Conservation (phyloP, 1,284 basidiomycete genomes). For the Kwoniella shivajii region DNA sequence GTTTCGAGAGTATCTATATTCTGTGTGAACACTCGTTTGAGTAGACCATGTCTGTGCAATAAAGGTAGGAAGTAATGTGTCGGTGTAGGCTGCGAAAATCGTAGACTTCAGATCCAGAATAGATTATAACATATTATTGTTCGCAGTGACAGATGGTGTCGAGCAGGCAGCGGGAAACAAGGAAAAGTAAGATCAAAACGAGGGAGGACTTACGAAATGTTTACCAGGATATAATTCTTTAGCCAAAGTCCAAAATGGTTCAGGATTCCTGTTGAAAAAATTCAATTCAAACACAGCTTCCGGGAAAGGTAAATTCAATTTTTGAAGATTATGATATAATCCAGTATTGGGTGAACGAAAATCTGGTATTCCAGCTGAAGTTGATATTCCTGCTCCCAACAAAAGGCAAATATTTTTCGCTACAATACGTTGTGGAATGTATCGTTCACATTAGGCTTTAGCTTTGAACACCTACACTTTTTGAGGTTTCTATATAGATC, state of each 20-base stretch:
- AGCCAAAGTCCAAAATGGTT: conserved; percentile 77
- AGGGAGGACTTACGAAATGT: conserved; percentile 39
- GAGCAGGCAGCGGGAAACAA: too few relatives aligned
- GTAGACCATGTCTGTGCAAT: conserved; percentile 34
- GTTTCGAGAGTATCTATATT: conserved; percentile 89
- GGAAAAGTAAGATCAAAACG: background rate
- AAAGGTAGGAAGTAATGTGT: conserved; percentile 83
- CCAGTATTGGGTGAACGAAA: conserved; percentile 58
- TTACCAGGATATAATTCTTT: conserved; percentile 77
- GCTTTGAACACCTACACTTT: too few relatives aligned
- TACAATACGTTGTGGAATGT: conserved; percentile 7
- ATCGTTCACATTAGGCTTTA: background rate
- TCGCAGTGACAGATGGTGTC: too few relatives aligned
- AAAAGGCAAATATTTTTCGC: conserved; percentile 57
- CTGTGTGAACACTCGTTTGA: conserved; percentile 51
- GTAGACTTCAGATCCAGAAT: background rate
- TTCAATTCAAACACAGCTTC: conserved; percentile 62
- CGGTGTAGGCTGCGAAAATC: conserved; percentile 75
- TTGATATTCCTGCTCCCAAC: conserved; percentile 59
- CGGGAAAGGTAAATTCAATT: conserved; percentile 59
- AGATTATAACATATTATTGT: background rate
- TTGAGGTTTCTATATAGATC: background rate
- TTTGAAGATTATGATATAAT: conserved; percentile 59
- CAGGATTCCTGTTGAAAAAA: conserved; percentile 51
- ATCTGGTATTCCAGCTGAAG: conserved; percentile 57